Evolutionary conservation across 805 yeast species (phyloP), one percentile per base, ranked within the genome.

Genomic region (Saccharomycopsis fodiens): DNA sequence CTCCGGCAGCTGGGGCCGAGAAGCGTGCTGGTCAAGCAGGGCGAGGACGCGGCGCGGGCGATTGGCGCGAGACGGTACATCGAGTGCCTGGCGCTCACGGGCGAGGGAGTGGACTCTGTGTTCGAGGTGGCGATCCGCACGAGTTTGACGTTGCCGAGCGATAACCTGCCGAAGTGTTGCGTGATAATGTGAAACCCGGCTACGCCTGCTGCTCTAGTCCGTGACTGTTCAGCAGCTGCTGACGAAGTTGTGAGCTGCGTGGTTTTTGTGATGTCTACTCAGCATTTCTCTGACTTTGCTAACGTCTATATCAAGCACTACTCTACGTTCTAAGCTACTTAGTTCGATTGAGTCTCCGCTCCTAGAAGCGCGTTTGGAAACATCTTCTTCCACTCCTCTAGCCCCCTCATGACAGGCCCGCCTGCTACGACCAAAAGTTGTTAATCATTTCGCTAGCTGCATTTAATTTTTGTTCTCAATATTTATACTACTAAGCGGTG

Each of bases 61-160:
- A 83, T 89, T 34, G 95, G 95, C 3, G 96, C 96, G 1, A 79
- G 82, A 52, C 73, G 69, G 51, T 89, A 85, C 59, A 64, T 89
- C 58, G 96, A 89, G 57, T 86, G 96, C 59, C 84, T 95, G 40
- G 87, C 97, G 1, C 67, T 89, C 54, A 85, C 95, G 2, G 97
- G 97, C 3, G 95, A 86, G 59, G 95, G 95, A 10, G 97, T 89
- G 19, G 96, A 88, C 62, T 94, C 85, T 58, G 89, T 89, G 2
- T 88, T 89, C 61, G 97, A 89, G 63, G 77, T 78, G 42, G 96
- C 97, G 13, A 85, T 95, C 1, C 71, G 97, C 31, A 45, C 22
- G 3, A 45, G 45, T 17, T 41, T 45, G 22, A 23, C 48, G 13
- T 35, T 45, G 3, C 48, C 43, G 17, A 12, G 37, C 17, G 46